These are phyloP conservation scores for Capsicum chinense DNA, from an alignment of 257 asterid species.

Conservation along the genomic window DNA sequence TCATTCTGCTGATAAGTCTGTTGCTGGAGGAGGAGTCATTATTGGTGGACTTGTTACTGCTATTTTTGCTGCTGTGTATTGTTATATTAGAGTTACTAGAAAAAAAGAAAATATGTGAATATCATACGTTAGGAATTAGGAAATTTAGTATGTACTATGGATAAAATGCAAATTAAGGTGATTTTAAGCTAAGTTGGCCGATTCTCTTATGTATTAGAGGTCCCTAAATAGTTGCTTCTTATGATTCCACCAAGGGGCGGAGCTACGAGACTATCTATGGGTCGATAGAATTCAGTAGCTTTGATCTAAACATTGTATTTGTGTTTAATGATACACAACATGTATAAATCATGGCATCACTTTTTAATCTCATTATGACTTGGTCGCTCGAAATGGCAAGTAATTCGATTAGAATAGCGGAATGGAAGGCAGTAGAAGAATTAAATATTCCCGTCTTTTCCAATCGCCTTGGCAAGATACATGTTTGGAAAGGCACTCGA, in stretches of 20 bases:
- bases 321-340: not conserved
- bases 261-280: not conserved
- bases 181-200: not conserved
- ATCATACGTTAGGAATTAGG: not conserved
- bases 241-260: not conserved
- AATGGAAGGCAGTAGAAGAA: not conserved
- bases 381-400: not conserved
- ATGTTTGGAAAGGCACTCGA: no score
- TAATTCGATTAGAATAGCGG: not conserved
- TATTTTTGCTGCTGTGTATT: conserved; percentile 67
- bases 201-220: not conserved
- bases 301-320: no score
- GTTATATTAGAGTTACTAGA: conserved; percentile 75
- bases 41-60: conserved; percentile 81
- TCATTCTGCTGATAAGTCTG: conserved; percentile 58
- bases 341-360: not conserved
- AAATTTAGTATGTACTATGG: not conserved
- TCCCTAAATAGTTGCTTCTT: not conserved
- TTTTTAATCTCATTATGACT: not conserved
- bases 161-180: not conserved
- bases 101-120: conserved; percentile 27
- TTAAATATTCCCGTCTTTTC: no score
- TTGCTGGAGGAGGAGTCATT: conserved; percentile 73
- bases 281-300: not conserved
- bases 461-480: no score